Base-by-base conservation (phyloP, 2,329 filamentous ascomycete species). In the Septoria petroselini region DNA sequence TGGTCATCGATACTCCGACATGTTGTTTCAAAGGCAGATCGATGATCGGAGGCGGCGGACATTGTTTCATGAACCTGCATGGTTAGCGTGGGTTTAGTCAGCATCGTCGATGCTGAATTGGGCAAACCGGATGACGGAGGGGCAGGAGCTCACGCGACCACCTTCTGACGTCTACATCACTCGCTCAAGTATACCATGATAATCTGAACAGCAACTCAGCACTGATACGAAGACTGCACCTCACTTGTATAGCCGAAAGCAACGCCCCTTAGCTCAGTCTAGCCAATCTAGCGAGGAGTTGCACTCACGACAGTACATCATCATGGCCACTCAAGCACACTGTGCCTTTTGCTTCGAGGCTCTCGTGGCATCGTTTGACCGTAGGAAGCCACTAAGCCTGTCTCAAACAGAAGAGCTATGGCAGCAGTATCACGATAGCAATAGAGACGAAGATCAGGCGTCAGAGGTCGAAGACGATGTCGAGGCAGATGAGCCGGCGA, bases 321-420 rank as follows among this genome's bases (percentile, higher is more conserved):
- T 8, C 2, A 97, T 97, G 91, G 91, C 93, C 41, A 85, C 86
- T 50, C 72, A 81, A 62, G 85, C 84, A 52, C 91, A 97, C 71
- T 96, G 91, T 71, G 83, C 91, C 64, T 91, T 85, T 71, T 96
- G 91, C 75, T 97, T 98, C 76, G 93, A 98, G 72, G 78, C 78
- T 33, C 82, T 98, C 30, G 78, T 82, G 41, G 85, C 91, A 46
- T 80, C 83, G 53, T 87, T 95, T 59, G 80, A 88, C 59, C 74
- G 79, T 57, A 84, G 85, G 54, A 76, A 83, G 51, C 73, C 86
- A 8, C 75, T 90, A 61, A 77, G 75, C 41, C 81, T 97, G 18
- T 68, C 75, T 35, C 76, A 85, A 57, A 78, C 95, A 53, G 81
- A 91, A 71, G 73, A 81, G 14, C 81, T 85, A 6, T 95, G 81